Evolutionary conservation across 2,329 filamentous ascomycete species (phyloP).

Genomic region (Calonectria pseudoturangicola): DNA sequence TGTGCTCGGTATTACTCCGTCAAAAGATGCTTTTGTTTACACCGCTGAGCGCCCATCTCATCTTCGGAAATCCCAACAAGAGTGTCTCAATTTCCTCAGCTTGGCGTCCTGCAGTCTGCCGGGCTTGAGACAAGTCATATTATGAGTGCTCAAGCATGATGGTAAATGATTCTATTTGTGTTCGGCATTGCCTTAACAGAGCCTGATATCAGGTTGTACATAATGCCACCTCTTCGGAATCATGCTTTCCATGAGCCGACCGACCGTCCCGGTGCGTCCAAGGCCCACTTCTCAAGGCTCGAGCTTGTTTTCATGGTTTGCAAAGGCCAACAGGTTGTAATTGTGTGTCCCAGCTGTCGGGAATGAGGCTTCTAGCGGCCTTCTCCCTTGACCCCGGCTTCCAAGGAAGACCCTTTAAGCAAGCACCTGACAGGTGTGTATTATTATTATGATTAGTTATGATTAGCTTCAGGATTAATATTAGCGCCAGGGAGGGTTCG

Average conservation of each 20-base stretch:
- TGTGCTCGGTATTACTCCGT: slow-evolving; percentile 14
- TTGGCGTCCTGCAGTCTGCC: slow-evolving; percentile 15
- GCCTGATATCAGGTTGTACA: slow-evolving; percentile 43
- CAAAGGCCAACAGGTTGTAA: slow-evolving; percentile 42
- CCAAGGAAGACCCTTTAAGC: slow-evolving; percentile 18
- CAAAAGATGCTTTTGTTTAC: slow-evolving; percentile 16
- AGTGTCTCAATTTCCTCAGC: slow-evolving; percentile 1
- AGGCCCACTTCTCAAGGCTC: slow-evolving; percentile 49
- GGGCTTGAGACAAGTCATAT: slow-evolving; percentile 27
- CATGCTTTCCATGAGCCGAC: slow-evolving; percentile 51
- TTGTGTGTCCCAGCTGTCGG: slow-evolving; percentile 44
- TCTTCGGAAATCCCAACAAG: slow-evolving; percentile 18
- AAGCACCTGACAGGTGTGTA: slow-evolving; percentile 8
- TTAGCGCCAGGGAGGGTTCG: slow-evolving; percentile 22
- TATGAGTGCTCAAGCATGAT: slow-evolving; percentile 6
- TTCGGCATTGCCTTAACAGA: slow-evolving; percentile 32
- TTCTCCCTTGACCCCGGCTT: slow-evolving; percentile 28
- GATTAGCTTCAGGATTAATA: background rate
- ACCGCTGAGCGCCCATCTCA: slow-evolving; percentile 17
- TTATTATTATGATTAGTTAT: slow-evolving; percentile 1
- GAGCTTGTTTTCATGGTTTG: slow-evolving; percentile 42
- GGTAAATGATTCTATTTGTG: slow-evolving; percentile 30
- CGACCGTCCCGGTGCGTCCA: slow-evolving; percentile 42
- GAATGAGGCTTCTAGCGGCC: slow-evolving; percentile 18
- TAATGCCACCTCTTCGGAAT: slow-evolving; percentile 41